These are phyloP conservation scores for Amyloporia xantha DNA, from an alignment of 768 basidiomycete species.

Conservation along the genomic window DNA sequence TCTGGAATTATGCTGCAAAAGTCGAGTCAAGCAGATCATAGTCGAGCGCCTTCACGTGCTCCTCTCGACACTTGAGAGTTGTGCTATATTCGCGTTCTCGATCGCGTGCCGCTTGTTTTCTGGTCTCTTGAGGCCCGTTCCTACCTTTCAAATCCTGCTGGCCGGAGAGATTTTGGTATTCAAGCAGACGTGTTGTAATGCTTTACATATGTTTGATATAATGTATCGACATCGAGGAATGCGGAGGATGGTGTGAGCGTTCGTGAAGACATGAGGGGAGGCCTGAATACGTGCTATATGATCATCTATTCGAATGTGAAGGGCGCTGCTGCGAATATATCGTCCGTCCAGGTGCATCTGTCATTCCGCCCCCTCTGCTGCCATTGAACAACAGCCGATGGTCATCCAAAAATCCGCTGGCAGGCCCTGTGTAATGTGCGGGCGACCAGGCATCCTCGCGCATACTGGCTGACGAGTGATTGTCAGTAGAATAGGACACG, in stretches of 20 bases:
- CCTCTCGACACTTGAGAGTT: neutral
- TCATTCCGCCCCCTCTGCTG: conserved; percentile 7
- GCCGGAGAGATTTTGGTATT: no score
- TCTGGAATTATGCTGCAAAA: neutral
- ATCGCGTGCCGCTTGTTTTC: neutral
- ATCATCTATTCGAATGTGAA: neutral
- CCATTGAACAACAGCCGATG: conserved; percentile 6
- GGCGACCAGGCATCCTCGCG: conserved; percentile 3
- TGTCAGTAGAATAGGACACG: neutral
- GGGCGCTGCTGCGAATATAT: conserved; percentile 21
- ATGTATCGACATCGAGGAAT: no score
- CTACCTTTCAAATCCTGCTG: neutral
- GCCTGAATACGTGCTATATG: neutral
- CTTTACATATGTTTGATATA: no score
- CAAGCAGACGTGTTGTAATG: no score
- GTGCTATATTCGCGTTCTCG: neutral
- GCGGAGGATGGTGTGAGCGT: no score
- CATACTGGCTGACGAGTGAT: neutral
- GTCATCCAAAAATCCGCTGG: conserved; percentile 16
- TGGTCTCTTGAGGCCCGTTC: neutral
- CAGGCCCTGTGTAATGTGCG: conserved; percentile 14
- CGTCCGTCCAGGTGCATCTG: conserved; percentile 22
- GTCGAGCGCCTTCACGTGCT: conserved; percentile 1
- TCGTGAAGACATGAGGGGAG: no score
- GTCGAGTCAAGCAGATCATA: conserved; percentile 1